phyloP scores from a whole-genome alignment of 1,284 basidiomycete species.

The Sutorius eximius region DNA sequence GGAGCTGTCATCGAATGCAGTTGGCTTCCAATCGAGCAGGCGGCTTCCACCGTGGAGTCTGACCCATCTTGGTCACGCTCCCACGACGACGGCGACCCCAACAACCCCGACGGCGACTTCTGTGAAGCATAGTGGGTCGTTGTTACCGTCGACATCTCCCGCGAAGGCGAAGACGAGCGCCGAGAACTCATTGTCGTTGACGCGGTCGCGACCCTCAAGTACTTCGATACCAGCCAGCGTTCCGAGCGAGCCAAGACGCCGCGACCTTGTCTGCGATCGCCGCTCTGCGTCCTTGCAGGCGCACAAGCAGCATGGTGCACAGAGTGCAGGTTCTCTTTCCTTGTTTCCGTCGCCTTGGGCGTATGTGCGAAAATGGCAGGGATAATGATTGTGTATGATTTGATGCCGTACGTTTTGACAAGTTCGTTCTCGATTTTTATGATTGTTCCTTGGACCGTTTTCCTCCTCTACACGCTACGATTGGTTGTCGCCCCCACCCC shows the following conservation, averaged over 20 bases:
- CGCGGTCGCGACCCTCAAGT: conserved; percentile 1
- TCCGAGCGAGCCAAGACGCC: not conserved
- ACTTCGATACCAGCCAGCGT: not conserved
- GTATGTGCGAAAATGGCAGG: not conserved
- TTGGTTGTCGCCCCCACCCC: not conserved
- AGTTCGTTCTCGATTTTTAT: not conserved
- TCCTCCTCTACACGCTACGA: not conserved
- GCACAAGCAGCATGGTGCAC: conserved; percentile 1
- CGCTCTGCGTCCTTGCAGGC: conserved; percentile 1
- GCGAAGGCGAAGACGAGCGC: not conserved
- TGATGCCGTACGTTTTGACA: not conserved
- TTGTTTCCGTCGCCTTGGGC: not conserved
- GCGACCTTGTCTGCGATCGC: not conserved
- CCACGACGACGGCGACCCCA: not conserved
- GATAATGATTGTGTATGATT: conserved; percentile 1
- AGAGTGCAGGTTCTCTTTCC: not conserved
- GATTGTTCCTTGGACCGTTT: not conserved
- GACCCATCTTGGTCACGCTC: not conserved
- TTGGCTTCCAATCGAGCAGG: conserved; percentile 5
- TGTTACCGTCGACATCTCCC: not conserved
- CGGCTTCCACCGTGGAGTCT: conserved; percentile 17
- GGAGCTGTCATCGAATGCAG: conserved; percentile 12
- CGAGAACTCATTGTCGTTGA: not conserved
- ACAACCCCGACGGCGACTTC: not conserved
- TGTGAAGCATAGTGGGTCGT: not conserved